phyloP scores from a whole-genome alignment of 2,329 filamentous ascomycete genomes.

The Talaromyces amestolkiae region DNA sequence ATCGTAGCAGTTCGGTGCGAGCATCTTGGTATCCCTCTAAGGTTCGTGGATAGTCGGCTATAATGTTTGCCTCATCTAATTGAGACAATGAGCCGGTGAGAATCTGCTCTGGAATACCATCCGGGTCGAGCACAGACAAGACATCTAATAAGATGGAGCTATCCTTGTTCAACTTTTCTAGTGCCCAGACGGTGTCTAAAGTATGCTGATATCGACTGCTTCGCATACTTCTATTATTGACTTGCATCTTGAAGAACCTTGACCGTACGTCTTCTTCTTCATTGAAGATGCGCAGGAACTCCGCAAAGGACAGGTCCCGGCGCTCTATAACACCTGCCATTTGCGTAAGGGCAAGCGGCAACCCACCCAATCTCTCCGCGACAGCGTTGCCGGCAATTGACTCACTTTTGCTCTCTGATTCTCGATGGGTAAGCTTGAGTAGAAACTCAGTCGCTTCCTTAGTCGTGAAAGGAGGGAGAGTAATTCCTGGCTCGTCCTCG shows the following conservation, averaged over 20 bases:
- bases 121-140: slow-evolving; percentile 8
- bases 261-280: not conserved
- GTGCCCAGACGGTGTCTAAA: not conserved
- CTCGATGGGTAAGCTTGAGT: not conserved
- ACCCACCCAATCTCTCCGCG: not conserved
- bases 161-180: not conserved
- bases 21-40: slow-evolving; percentile 5
- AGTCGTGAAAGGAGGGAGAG: not conserved
- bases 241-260: not conserved
- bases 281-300: not conserved
- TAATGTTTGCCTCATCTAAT: not conserved
- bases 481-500: not conserved
- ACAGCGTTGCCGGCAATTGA: not conserved
- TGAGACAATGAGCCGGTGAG: not conserved
- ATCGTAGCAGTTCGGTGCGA: slow-evolving; percentile 8
- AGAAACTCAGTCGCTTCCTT: not conserved
- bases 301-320: slow-evolving; percentile 3
- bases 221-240: not conserved
- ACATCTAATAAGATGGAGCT: slow-evolving; percentile 4
- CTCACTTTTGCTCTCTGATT: not conserved
- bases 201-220: not conserved
- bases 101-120: slow-evolving; percentile 7
- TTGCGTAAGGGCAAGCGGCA: slow-evolving; percentile 6
- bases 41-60: not conserved
- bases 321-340: slow-evolving; percentile 8